These are phyloP conservation scores for Gnomoniopsis sp. DNA, from an alignment of 2,329 filamentous ascomycete genomes.

Conservation along the genomic window DNA sequence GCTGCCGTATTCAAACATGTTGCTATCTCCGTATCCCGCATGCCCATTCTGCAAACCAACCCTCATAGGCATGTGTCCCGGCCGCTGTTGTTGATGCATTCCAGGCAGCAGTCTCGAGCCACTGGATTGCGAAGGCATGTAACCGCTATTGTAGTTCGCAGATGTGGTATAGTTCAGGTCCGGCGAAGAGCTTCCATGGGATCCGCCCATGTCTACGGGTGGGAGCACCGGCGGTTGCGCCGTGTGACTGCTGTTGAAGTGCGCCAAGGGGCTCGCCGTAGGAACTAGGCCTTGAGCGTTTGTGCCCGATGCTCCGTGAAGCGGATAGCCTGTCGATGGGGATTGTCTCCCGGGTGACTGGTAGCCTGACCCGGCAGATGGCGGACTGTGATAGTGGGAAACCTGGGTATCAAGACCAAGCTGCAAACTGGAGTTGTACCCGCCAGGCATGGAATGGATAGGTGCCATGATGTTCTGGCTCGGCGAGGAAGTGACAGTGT, in stretches of 20 bases:
- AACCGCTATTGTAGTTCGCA: constrained; percentile 10
- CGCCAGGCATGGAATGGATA: constrained; percentile 12
- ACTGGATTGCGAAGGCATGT: constrained; percentile 8
- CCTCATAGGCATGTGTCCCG: constrained; percentile 8
- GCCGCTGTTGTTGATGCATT: constrained; percentile 11
- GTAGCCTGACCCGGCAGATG: constrained; percentile 17
- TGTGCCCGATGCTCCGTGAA: constrained; percentile 1
- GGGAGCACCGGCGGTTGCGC: constrained; percentile 8
- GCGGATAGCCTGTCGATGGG: constrained; percentile 12
- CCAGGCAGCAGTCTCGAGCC: constrained; percentile 12
- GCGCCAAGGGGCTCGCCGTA: constrained; percentile 12
- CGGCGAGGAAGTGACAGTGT: constrained; percentile 16
- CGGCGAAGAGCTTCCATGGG: constrained; percentile 13
- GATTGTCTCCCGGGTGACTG: constrained; percentile 17
- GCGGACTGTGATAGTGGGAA: constrained; percentile 14
- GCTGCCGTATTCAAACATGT: constrained; percentile 12
- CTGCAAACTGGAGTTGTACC: constrained; percentile 6
- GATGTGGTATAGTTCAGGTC: constrained; percentile 18
- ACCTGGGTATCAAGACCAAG: constrained; percentile 16
- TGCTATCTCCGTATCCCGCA: constrained; percentile 13
- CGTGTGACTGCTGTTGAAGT: constrained; percentile 15
- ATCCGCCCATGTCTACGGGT: constrained; percentile 13
- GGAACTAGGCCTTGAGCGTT: constrained; percentile 10
- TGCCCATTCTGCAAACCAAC: constrained; percentile 12
- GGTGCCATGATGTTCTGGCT: constrained; percentile 13